Conservation (phyloP, 441 rosid genomes). For the Croton laevigatus region DNA sequence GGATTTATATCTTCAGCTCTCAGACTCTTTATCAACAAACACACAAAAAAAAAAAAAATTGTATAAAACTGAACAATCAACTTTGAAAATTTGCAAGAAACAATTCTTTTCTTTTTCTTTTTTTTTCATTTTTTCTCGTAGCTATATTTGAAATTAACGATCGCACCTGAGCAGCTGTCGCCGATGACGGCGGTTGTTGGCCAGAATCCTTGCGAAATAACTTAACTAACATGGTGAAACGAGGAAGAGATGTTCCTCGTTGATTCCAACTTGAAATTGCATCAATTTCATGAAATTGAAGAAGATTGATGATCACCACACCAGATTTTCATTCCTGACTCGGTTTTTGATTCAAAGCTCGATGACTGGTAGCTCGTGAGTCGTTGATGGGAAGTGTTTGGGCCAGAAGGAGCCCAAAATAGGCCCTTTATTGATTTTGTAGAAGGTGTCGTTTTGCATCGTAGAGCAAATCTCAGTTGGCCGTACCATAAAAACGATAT, state of each 20-base stretch:
- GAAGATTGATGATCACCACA: neutral
- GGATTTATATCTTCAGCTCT: constrained; percentile 36
- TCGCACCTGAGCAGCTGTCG: constrained; percentile 14
- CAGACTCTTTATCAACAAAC: constrained; percentile 10
- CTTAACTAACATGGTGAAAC: constrained; percentile 56
- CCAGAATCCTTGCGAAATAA: constrained; percentile 45
- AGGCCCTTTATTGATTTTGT: neutral
- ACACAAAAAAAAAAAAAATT: too few relatives aligned
- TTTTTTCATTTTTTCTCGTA: too few relatives aligned
- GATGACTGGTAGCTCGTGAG: constrained; percentile 18
- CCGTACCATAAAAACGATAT: too few relatives aligned
- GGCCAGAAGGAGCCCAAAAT: too few relatives aligned
- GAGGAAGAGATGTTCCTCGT: neutral
- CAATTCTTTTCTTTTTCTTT: neutral
- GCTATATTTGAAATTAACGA: neutral
- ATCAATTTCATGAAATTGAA: neutral
- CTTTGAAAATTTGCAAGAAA: neutral
- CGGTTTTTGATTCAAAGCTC: constrained; percentile 1
- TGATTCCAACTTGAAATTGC: neutral
- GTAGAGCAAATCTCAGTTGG: too few relatives aligned
- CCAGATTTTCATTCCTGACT: neutral
- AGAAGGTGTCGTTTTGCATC: too few relatives aligned
- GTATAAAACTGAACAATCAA: neutral
- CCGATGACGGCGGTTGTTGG: constrained; percentile 25
- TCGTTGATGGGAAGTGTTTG: neutral